Base-by-base conservation (phyloP, 208 protist genomes). In the Leishmania turanica region DNA sequence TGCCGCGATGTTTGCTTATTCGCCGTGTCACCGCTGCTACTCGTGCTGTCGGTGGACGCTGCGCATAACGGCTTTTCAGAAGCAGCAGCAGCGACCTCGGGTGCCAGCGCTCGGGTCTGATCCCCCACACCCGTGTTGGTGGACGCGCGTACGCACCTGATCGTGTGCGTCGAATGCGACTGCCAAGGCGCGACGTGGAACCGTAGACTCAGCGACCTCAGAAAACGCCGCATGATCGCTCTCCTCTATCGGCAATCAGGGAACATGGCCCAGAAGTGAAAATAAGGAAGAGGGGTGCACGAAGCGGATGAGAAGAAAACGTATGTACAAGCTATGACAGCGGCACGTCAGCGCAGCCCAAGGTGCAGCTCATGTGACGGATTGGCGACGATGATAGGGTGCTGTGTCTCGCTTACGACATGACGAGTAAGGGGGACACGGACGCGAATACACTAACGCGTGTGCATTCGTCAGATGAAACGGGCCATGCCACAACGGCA, bases 361-460 rank as follows among this genome's bases (percentile, higher is more conserved):
- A 75, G 72, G 66, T 80, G 17, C 82, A 75, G 17, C 70, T 62
- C 8, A 81, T 64, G 58, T 37, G 15, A 24, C 11, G 3, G 51
- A 60, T 79, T 45, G 27, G 58, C 5, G 31, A 79, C 62, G 2
- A 37, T 15, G 64, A 24, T 40, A 19, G 62, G 8, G 75, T 37
- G 56, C 15, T 17, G 8, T 37, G 13, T 31, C 17, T 64, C 56
- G 24, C 27, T 24, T 42, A 21, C 51, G 42, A 15, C 8, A n/a
- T 24, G 11, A 40, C 17, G 8, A 27, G 31, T 11, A n/a, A 45
- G 8, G 21, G 37, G 0, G 3, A 24, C 40, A 71, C 8, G 5
- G 66, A 71, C 66, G n/a, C 6, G 5, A 47, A 71, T 3, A 71
- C 21, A 17, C 37, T 47, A 21, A n/a, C 21, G 21, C 17, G 15